These are phyloP conservation scores for Arabidopsis arenosa DNA, from an alignment of 345 rosid species.

Conservation along the genomic window DNA sequence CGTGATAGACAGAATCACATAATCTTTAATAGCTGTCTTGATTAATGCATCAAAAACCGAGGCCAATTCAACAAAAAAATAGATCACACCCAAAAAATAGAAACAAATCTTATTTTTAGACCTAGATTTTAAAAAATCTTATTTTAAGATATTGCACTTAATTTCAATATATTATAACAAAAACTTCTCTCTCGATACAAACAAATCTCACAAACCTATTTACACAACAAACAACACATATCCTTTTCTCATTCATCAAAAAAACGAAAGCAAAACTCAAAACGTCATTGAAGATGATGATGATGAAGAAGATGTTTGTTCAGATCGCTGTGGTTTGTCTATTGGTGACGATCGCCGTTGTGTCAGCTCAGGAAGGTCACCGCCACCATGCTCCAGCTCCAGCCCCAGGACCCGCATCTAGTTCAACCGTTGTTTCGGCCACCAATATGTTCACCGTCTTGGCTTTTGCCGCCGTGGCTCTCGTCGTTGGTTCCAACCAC, in stretches of 20 bases:
- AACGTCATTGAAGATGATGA: background rate
- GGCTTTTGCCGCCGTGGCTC: conserved; percentile 43
- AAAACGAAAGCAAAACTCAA: conserved; percentile 16
- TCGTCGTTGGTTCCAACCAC: conserved; percentile 40
- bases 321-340: conserved; percentile 42
- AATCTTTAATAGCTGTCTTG: conserved; percentile 35
- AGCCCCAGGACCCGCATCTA: conserved; percentile 24
- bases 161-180: background rate
- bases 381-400: conserved; percentile 37
- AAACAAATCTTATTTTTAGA: conserved; percentile 31
- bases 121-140: background rate
- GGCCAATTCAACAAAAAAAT: conserved; percentile 29
- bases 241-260: conserved; percentile 31
- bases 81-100: background rate
- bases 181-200: conserved; percentile 16
- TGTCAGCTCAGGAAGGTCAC: conserved; percentile 42
- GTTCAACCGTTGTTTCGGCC: conserved; percentile 34
- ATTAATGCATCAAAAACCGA: conserved; percentile 38
- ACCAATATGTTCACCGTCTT: conserved; percentile 43
- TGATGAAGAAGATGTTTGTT: conserved; percentile 46
- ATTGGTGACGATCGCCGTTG: conserved; percentile 37
- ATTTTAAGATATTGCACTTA: conserved; percentile 10
- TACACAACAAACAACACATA: conserved; percentile 31
- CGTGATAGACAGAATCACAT: conserved; percentile 38
- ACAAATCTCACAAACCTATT: conserved; percentile 2